Percentiles rank a stretch among this genome's conserved stretches.
phyloP scores from a whole-genome alignment of 306 rosid genomes.

The Alnus rubra region DNA sequence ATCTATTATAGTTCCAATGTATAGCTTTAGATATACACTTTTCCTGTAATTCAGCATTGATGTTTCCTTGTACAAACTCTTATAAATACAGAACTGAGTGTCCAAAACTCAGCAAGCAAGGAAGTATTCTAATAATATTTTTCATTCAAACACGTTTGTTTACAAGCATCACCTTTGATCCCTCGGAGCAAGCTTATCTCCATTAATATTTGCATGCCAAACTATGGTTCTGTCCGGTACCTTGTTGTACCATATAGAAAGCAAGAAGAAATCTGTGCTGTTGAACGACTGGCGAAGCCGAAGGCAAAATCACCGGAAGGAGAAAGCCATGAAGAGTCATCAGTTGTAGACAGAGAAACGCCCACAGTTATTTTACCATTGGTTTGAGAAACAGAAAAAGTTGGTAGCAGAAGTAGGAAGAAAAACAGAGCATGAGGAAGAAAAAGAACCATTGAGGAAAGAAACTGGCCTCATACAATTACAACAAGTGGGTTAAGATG shows the following conservation, averaged over 20 bases:
- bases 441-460: neutral
- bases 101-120: no score
- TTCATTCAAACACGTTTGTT: no score
- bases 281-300: constrained; percentile 20
- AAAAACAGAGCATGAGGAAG: neutral
- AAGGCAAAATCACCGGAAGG: constrained; percentile 37
- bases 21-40: no score
- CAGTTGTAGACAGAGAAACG: constrained; percentile 16
- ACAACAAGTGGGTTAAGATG: no score
- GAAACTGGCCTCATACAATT: no score
- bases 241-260: constrained; percentile 21
- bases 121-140: no score
- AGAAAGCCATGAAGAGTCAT: constrained; percentile 29
- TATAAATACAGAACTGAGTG: no score
- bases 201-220: constrained; percentile 46
- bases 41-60: no score
- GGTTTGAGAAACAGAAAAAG: neutral
- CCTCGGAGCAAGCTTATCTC: constrained; percentile 15
- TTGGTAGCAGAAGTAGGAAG: neutral
- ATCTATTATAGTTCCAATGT: no score
- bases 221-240: constrained; percentile 25
- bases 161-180: constrained; percentile 32
- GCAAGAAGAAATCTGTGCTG: constrained; percentile 19
- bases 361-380: constrained; percentile 6
- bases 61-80: no score